Percentiles rank a stretch among this genome's conserved stretches.
These are phyloP conservation scores for Pseudozyma sp. DNA, from an alignment of 1,284 basidiomycete genomes.

Conservation along the genomic window DNA sequence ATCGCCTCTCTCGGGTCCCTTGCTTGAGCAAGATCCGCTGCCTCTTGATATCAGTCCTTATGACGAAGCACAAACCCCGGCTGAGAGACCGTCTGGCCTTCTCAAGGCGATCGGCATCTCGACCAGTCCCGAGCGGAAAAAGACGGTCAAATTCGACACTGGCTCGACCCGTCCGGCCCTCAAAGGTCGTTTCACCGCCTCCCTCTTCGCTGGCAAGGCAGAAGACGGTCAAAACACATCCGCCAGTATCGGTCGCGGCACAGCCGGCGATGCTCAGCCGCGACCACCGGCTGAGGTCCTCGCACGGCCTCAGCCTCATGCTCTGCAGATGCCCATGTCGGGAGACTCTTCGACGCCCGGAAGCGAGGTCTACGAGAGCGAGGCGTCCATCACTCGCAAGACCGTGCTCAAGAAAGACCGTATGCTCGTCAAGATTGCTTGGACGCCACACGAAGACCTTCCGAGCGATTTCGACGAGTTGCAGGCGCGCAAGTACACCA, in stretches of 20 bases:
- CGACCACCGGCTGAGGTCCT: constrained; percentile 58
- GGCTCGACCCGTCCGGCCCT: constrained; percentile 17
- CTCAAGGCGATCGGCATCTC: constrained; percentile 19
- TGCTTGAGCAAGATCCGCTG: constrained; percentile 38
- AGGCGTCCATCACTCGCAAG: constrained; percentile 34
- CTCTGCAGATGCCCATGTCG: not conserved
- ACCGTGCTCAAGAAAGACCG: constrained; percentile 75
- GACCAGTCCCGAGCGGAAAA: constrained; percentile 21
- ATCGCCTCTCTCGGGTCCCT: constrained; percentile 2
- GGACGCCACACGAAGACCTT: constrained; percentile 74
- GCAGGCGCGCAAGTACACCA: constrained; percentile 72
- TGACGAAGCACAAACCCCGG: constrained; percentile 6
- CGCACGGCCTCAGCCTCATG: constrained; percentile 42
- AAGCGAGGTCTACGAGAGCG: constrained; percentile 15
- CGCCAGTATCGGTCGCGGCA: not conserved
- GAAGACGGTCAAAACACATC: not conserved
- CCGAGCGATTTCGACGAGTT: constrained; percentile 77
- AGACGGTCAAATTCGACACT: constrained; percentile 54
- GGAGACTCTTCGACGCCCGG: constrained; percentile 3
- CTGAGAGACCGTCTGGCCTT: constrained; percentile 2
- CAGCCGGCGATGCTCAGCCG: constrained; percentile 51
- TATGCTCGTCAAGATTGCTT: constrained; percentile 81
- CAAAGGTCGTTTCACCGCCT: constrained; percentile 33
- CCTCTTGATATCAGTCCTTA: constrained; percentile 26
- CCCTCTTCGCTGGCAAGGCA: constrained; percentile 40